Percentiles rank a stretch among this genome's conserved stretches.
These are phyloP conservation scores for Schrenkiella parvula DNA, from an alignment of 345 rosid species.

Conservation along the genomic window DNA sequence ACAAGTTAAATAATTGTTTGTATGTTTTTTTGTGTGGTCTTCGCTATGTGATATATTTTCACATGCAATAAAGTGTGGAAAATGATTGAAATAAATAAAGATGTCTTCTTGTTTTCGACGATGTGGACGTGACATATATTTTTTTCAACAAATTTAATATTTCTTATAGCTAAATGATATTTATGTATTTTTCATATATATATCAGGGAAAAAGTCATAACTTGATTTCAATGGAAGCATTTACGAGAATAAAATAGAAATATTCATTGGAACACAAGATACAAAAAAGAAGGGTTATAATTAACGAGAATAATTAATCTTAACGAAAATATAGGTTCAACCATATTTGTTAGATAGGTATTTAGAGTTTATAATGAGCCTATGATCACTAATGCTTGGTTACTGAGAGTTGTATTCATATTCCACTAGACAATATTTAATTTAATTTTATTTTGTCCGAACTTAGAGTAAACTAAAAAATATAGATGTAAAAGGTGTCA, in stretches of 20 bases:
- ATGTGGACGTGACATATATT: slow-evolving; percentile 19
- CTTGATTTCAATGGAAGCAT: not conserved
- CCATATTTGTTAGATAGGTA: not conserved
- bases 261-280: not conserved
- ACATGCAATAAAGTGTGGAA: slow-evolving; percentile 28
- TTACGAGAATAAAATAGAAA: not conserved
- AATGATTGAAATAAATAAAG: slow-evolving; percentile 28
- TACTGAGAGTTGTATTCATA: slow-evolving; percentile 11
- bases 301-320: not conserved
- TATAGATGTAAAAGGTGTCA: slow-evolving; percentile 11
- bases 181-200: slow-evolving; percentile 2
- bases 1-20: not conserved
- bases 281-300: not conserved
- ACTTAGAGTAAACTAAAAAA: not conserved
- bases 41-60: slow-evolving; percentile 9
- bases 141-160: not conserved
- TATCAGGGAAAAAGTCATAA: not conserved
- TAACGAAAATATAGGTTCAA: not conserved
- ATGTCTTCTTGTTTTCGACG: slow-evolving; percentile 22
- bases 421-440: too few species aligned
- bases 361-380: not conserved
- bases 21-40: not conserved
- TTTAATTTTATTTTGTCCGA: not conserved
- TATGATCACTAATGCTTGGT: slow-evolving; percentile 11
- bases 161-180: not conserved